These are phyloP conservation scores for Neonothopanus nambi DNA, from an alignment of 1,284 basidiomycete genomes.

Conservation along the genomic window DNA sequence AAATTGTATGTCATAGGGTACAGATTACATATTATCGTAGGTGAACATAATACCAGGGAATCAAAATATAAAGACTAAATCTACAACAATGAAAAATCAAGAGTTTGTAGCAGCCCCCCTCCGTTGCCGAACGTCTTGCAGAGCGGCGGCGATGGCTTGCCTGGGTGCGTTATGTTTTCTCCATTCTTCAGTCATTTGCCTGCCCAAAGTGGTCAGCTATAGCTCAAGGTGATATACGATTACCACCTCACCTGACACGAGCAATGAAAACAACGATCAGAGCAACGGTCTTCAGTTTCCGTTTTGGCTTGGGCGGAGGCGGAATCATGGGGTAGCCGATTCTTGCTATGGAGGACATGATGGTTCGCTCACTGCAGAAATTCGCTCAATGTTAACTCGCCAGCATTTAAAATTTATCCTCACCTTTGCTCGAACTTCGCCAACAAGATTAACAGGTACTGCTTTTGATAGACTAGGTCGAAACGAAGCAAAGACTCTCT, in stretches of 20 bases:
- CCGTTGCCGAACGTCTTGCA: slow-evolving; percentile 69
- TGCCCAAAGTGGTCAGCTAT: slow-evolving; percentile 30
- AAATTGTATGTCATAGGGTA: slow-evolving; percentile 4
- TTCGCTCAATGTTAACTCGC: too few relatives aligned
- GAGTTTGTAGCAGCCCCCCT: slow-evolving; percentile 25
- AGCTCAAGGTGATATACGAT: not conserved
- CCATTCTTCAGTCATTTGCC: slow-evolving; percentile 63
- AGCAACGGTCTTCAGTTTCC: slow-evolving; percentile 60
- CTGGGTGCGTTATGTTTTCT: slow-evolving; percentile 58
- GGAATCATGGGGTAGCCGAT: slow-evolving; percentile 64
- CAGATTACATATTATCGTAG: slow-evolving; percentile 1
- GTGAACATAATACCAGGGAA: slow-evolving; percentile 19
- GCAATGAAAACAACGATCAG: slow-evolving; percentile 65
- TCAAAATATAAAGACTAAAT: slow-evolving; percentile 15
- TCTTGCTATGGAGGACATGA: slow-evolving; percentile 74
- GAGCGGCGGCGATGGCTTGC: slow-evolving; percentile 59
- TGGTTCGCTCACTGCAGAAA: slow-evolving; percentile 73
- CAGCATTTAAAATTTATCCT: slow-evolving; percentile 19
- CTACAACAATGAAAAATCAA: slow-evolving; percentile 14
- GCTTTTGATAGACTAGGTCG: slow-evolving; percentile 85
- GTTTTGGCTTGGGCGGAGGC: slow-evolving; percentile 38
- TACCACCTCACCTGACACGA: slow-evolving; percentile 59
- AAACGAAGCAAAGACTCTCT: slow-evolving; percentile 84
- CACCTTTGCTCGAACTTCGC: slow-evolving; percentile 75
- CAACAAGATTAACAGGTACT: slow-evolving; percentile 69